These are phyloP conservation scores for Colletotrichum lindemuthianum DNA, from an alignment of 2,329 filamentous ascomycete genomes.

Conservation along the genomic window DNA sequence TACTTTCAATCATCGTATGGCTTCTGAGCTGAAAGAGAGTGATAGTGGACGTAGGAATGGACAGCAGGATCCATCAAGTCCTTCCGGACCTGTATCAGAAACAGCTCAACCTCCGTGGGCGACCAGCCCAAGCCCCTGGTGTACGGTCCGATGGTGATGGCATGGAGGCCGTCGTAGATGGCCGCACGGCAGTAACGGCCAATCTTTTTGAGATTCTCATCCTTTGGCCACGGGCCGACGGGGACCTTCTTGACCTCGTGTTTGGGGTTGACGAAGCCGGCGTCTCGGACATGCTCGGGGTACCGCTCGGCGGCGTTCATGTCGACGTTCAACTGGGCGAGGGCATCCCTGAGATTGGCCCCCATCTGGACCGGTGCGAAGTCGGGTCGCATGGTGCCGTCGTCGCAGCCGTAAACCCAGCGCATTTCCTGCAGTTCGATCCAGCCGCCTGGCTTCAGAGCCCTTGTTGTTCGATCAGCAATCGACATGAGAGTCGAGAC, in stretches of 20 bases:
- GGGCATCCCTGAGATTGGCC: slow-evolving; percentile 9
- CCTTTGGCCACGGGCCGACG: slow-evolving; percentile 63
- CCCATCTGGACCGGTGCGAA: slow-evolving; percentile 40
- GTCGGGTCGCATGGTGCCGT: slow-evolving; percentile 53
- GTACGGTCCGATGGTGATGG: slow-evolving; percentile 54
- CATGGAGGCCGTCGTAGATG: slow-evolving; percentile 52
- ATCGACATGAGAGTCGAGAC: no score
- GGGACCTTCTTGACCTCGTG: slow-evolving; percentile 64
- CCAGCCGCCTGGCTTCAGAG: slow-evolving; percentile 61
- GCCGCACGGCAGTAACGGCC: slow-evolving; percentile 54
- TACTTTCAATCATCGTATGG: background rate
- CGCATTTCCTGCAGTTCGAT: slow-evolving; percentile 63
- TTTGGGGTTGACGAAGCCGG: slow-evolving; percentile 65
- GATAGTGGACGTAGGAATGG: slow-evolving; percentile 26
- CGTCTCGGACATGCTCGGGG: slow-evolving; percentile 53
- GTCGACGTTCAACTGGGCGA: slow-evolving; percentile 53
- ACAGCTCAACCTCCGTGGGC: slow-evolving; percentile 58
- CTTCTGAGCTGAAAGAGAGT: slow-evolving; percentile 5
- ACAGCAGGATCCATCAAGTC: slow-evolving; percentile 14
- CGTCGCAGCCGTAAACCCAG: slow-evolving; percentile 53
- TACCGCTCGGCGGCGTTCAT: slow-evolving; percentile 49
- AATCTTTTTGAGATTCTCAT: slow-evolving; percentile 53
- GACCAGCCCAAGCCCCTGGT: slow-evolving; percentile 52
- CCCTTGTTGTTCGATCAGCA: slow-evolving; percentile 35
- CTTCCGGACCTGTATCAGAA: slow-evolving; percentile 11